These are phyloP conservation scores for Evernia prunastri DNA, from an alignment of 495 filamentous ascomycete species.

Conservation along the genomic window DNA sequence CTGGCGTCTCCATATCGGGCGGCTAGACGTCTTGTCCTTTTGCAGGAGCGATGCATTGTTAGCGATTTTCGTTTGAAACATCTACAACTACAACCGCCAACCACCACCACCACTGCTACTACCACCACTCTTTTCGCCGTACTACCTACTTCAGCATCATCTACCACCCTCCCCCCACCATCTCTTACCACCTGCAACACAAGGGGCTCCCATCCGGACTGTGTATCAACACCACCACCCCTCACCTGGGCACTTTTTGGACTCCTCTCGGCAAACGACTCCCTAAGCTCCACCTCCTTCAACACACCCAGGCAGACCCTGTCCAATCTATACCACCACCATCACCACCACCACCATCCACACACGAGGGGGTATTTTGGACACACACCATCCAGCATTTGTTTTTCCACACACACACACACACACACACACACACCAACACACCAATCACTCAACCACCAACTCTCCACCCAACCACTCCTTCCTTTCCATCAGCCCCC, in stretches of 20 bases:
- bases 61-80: neutral
- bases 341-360: neutral
- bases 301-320: too few species aligned
- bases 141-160: neutral
- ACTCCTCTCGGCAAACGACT: neutral
- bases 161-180: neutral
- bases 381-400: neutral
- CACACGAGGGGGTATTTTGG: neutral
- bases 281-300: neutral
- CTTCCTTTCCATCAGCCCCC: too few species aligned
- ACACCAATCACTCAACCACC: neutral
- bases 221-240: neutral
- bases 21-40: constrained; percentile 1
- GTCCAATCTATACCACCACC: neutral
- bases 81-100: neutral
- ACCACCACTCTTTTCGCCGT: neutral
- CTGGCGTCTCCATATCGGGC: neutral
- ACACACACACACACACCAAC: neutral
- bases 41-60: neutral
- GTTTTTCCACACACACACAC: neutral
- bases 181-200: neutral
- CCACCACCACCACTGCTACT: neutral
- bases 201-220: neutral
- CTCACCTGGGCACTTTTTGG: neutral
- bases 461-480: too few species aligned